Conservation (phyloP, 148 eudicot genomes). For the Vaccinium myrtillus region DNA sequence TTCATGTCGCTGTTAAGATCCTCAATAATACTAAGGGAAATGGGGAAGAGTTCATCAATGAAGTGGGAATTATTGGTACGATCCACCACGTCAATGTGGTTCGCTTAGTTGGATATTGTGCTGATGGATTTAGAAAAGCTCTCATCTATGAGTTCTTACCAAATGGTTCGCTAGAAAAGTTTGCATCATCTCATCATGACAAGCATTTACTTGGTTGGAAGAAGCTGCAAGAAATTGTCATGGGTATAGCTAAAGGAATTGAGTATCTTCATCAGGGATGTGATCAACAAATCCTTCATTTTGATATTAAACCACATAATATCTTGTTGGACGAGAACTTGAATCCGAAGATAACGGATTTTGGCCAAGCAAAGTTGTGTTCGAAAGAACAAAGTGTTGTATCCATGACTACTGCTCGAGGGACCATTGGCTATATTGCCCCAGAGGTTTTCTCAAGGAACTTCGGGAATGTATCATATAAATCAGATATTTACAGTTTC, state of each 20-base stretch:
- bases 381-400: conserved; percentile 26
- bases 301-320: conserved; percentile 32
- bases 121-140: conserved; percentile 31
- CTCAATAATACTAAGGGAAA: conserved; percentile 22
- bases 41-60: conserved; percentile 32
- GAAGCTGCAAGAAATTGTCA: conserved; percentile 27
- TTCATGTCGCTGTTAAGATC: conserved; percentile 32
- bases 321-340: conserved; percentile 27
- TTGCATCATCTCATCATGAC: conserved; percentile 4
- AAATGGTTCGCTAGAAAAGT: conserved; percentile 26
- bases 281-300: conserved; percentile 31
- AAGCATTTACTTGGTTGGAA: conserved; percentile 29
- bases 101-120: conserved; percentile 33
- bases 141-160: conserved; percentile 29
- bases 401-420: conserved; percentile 24
- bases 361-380: conserved; percentile 26
- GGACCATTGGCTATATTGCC: conserved; percentile 24
- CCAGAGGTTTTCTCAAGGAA: conserved; percentile 21
- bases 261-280: conserved; percentile 35
- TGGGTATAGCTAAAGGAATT: conserved; percentile 31
- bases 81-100: conserved; percentile 26
- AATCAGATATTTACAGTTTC: conserved; percentile 28
- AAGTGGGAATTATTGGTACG: conserved; percentile 16
- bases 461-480: conserved; percentile 17
- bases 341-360: conserved; percentile 30